Evolutionary conservation across 805 yeast genomes (phyloP).

Genomic region (Ogataea zsoltii): DNA sequence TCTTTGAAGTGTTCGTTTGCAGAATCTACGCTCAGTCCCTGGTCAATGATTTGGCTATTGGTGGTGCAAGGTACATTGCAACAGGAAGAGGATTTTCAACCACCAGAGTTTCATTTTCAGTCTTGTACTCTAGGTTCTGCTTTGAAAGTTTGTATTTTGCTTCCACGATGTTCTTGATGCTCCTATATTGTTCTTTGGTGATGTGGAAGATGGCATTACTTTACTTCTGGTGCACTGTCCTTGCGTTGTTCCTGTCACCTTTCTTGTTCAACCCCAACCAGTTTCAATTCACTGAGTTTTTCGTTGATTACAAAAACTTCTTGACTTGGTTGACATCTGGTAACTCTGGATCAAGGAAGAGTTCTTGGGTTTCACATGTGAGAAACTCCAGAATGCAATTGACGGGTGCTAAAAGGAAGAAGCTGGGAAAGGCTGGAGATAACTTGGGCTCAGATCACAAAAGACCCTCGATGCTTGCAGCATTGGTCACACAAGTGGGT

Average conservation of each 20-base stretch:
- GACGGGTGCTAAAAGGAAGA: conserved; percentile 56
- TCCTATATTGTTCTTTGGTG: conserved; percentile 56
- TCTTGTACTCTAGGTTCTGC: conserved; percentile 68
- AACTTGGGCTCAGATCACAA: conserved; percentile 44
- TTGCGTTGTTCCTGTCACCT: conserved; percentile 69
- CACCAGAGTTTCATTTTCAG: conserved; percentile 63
- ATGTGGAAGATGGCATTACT: conserved; percentile 62
- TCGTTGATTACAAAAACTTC: conserved; percentile 62
- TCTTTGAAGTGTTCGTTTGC: conserved; percentile 79
- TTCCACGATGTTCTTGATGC: conserved; percentile 47
- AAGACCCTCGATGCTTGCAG: conserved; percentile 49
- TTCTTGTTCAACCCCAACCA: conserved; percentile 79
- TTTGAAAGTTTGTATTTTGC: conserved; percentile 70
- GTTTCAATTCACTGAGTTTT: conserved; percentile 66
- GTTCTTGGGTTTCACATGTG: conserved; percentile 50
- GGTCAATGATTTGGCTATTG: conserved; percentile 65
- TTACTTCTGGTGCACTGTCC: conserved; percentile 73
- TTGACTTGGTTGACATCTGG: conserved; percentile 55
- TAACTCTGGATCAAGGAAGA: conserved; percentile 38
- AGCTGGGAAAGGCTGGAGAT: conserved; percentile 39
- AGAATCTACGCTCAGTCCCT: conserved; percentile 73
- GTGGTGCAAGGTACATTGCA: conserved; percentile 81
- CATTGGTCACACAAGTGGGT: conserved; percentile 42
- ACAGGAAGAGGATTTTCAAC: conserved; percentile 87
- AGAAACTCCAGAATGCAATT: conserved; percentile 52